Conservation (phyloP, 495 filamentous ascomycete species). For the Neurospora sp. region DNA sequence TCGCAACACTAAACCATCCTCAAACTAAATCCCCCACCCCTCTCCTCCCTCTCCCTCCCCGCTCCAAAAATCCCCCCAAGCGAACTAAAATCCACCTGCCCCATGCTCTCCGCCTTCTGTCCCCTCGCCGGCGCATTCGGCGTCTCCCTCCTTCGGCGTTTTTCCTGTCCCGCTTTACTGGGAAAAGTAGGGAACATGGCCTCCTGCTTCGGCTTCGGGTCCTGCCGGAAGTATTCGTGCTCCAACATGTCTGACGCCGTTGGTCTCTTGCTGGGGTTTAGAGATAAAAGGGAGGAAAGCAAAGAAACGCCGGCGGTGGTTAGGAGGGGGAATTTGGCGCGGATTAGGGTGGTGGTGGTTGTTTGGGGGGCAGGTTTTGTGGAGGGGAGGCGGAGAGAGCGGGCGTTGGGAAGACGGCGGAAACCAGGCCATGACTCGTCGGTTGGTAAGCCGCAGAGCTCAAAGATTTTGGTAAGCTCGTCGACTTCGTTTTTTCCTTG, state of each 20-base stretch:
- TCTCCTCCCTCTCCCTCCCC: constrained; percentile 60
- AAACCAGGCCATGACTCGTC: constrained; percentile 81
- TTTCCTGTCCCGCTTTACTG: constrained; percentile 89
- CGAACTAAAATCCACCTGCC: constrained; percentile 62
- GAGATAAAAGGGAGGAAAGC: constrained; percentile 54
- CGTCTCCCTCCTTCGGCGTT: constrained; percentile 57
- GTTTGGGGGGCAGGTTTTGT: constrained; percentile 15
- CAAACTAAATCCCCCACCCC: constrained; percentile 72
- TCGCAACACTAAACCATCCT: constrained; percentile 43
- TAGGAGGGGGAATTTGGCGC: constrained; percentile 70
- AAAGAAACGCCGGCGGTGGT: constrained; percentile 65
- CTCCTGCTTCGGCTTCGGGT: constrained; percentile 75
- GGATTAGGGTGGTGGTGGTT: constrained; percentile 38
- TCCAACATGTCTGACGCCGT: constrained; percentile 43
- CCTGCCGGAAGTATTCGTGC: constrained; percentile 82
- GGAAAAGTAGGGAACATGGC: constrained; percentile 90
- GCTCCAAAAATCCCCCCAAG: constrained; percentile 44
- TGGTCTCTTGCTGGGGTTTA: constrained; percentile 55
- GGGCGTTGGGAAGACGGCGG: constrained; percentile 80
- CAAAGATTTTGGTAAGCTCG: constrained; percentile 66
- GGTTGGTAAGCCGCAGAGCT: constrained; percentile 81
- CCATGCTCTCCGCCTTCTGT: constrained; percentile 45
- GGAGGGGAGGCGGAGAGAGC: constrained; percentile 66
- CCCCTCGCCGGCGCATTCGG: constrained; percentile 77
- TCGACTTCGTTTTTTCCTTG: constrained; percentile 95